phyloP scores from a whole-genome alignment of 352 stramenopile species.

The Aphanomyces cochlioides region DNA sequence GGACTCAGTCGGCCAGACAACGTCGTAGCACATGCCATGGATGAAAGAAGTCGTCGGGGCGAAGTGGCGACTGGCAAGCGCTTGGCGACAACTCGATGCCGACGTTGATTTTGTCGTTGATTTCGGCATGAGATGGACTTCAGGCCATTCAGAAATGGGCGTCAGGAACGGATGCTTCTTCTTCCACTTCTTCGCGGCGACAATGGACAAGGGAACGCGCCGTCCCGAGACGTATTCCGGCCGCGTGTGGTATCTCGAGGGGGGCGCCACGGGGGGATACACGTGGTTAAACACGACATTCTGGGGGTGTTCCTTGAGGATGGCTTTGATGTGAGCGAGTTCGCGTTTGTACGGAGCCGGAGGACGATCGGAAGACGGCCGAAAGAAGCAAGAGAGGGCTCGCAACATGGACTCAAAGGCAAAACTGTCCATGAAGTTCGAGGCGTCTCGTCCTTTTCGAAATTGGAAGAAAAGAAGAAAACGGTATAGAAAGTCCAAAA shows the following conservation, averaged over 20 bases:
- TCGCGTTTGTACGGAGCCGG: neutral
- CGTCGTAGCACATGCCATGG: too few relatives aligned
- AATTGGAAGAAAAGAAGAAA: too few relatives aligned
- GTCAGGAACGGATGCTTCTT: constrained; percentile 5
- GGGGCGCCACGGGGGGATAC: constrained; percentile 4
- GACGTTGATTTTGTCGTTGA: too few relatives aligned
- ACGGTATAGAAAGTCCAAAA: too few relatives aligned
- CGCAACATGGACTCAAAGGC: constrained; percentile 11
- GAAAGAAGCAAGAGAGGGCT: neutral
- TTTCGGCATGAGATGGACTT: neutral
- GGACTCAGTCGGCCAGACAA: too few relatives aligned
- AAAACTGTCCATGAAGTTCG: too few relatives aligned
- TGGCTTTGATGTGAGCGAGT: constrained; percentile 16
- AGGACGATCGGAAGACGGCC: neutral
- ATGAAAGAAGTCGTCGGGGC: too few relatives aligned
- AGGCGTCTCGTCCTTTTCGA: too few relatives aligned
- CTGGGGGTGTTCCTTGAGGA: neutral
- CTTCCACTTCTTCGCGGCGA: constrained; percentile 10
- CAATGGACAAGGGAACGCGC: constrained; percentile 6
- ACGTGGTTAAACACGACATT: constrained; percentile 7
- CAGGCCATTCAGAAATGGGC: constrained; percentile 3
- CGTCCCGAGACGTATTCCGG: constrained; percentile 1
- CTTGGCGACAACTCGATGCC: too few relatives aligned
- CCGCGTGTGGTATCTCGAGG: neutral
- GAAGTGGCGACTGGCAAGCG: too few relatives aligned